Percentiles rank a stretch among this genome's conserved stretches.
These are phyloP conservation scores for Cladosporium sp. DNA, from an alignment of 2,329 filamentous ascomycete species.

Conservation along the genomic window DNA sequence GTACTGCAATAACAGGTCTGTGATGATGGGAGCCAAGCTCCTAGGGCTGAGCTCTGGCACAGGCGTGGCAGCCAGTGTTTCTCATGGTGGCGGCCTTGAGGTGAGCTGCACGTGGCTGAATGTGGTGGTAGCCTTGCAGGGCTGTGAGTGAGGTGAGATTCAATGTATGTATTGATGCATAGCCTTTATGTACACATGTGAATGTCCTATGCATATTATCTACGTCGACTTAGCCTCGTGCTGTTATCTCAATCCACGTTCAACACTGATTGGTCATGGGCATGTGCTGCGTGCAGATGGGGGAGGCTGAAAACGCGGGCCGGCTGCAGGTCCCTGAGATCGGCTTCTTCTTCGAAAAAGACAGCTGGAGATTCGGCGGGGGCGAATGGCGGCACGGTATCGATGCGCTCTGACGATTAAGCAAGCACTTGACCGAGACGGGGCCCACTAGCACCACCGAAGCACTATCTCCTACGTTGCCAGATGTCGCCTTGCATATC, in stretches of 20 bases:
- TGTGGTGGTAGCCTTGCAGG: neutral
- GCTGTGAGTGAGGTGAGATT: neutral
- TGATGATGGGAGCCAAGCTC: slow-evolving; percentile 15
- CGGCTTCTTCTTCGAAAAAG: slow-evolving; percentile 4
- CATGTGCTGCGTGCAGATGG: neutral
- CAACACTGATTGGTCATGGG: neutral
- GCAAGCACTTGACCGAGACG: neutral
- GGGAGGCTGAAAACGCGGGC: slow-evolving; percentile 1
- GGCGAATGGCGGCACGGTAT: neutral
- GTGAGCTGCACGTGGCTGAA: neutral
- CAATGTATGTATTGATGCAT: neutral
- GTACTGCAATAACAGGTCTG: slow-evolving; percentile 6
- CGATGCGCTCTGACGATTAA: slow-evolving; percentile 5
- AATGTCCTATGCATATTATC: neutral
- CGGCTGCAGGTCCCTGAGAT: slow-evolving; percentile 7
- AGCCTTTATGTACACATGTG: neutral
- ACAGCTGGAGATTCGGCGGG: slow-evolving; percentile 1
- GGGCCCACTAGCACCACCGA: neutral
- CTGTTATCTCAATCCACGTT: neutral
- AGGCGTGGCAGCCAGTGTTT: neutral
- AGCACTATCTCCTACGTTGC: neutral
- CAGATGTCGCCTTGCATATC: slow-evolving; percentile 11
- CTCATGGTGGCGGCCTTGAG: neutral
- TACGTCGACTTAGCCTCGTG: neutral
- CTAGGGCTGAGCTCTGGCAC: slow-evolving; percentile 9